Evolutionary conservation across 2,329 filamentous ascomycete species (phyloP).

Genomic region (Trichophyton verrucosum): DNA sequence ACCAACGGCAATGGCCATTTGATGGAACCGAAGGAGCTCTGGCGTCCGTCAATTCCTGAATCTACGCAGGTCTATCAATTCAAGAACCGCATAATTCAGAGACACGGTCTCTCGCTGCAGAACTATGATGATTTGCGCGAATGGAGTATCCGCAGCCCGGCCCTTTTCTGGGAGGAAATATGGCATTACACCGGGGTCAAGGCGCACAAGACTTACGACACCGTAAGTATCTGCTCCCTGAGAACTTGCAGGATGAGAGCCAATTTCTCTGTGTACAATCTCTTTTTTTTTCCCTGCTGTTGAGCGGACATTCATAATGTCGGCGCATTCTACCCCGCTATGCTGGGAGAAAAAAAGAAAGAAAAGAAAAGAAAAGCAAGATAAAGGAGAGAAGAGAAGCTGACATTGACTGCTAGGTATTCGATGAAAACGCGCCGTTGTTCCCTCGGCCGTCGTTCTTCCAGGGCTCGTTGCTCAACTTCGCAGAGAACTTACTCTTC

Average conservation of each 20-base stretch:
- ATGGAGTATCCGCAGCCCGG: conserved; percentile 71
- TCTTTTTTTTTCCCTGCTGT: neutral
- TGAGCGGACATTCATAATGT: neutral
- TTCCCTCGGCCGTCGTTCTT: conserved; percentile 87
- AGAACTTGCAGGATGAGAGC: neutral
- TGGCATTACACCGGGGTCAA: conserved; percentile 73
- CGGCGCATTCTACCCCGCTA: neutral
- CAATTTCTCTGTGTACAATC: neutral
- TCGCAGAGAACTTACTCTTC: conserved; percentile 87
- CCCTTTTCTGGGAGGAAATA: conserved; percentile 69
- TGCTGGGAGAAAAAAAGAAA: neutral
- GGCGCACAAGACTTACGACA: conserved; percentile 47
- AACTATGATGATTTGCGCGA: conserved; percentile 64
- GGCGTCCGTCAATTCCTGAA: conserved; percentile 56
- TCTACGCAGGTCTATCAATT: conserved; percentile 62
- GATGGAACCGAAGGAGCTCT: conserved; percentile 41
- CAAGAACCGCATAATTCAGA: conserved; percentile 54
- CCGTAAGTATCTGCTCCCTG: conserved; percentile 19
- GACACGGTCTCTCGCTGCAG: conserved; percentile 49
- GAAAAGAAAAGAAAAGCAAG: neutral
- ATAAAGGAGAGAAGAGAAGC: neutral
- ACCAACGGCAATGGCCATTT: conserved; percentile 8
- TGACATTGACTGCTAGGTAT: conserved; percentile 41
- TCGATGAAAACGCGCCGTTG: conserved; percentile 56
- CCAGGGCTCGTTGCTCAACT: conserved; percentile 65